These are phyloP conservation scores for Backusella luteola DNA, from an alignment of 192 early-diverging fungal species.

Conservation along the genomic window DNA sequence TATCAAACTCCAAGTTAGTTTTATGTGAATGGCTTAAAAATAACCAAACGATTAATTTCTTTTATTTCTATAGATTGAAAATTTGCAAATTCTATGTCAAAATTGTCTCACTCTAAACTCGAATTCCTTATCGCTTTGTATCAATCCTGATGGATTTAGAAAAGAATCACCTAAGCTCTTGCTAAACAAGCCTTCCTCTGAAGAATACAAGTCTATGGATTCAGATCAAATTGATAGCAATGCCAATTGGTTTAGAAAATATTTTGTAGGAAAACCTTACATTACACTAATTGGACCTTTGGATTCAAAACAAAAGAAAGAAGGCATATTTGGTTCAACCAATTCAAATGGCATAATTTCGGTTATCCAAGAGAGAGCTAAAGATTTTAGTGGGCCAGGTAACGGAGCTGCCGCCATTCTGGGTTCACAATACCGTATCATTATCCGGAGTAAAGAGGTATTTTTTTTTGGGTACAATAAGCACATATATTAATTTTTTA, in stretches of 20 bases:
- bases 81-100: neutral
- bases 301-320: conserved; percentile 1
- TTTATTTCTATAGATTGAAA: neutral
- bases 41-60: neutral
- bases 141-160: neutral
- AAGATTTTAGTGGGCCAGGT: conserved; percentile 19
- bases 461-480: neutral
- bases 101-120: neutral
- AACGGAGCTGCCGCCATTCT: conserved; percentile 16
- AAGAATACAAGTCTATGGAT: conserved; percentile 4
- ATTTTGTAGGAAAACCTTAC: conserved; percentile 18
- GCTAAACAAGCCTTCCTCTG: neutral
- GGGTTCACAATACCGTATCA: conserved; percentile 30
- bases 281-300: conserved; percentile 17
- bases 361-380: conserved; percentile 16
- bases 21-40: neutral
- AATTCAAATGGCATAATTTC: conserved; percentile 15
- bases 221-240: conserved; percentile 10
- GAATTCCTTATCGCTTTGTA: neutral
- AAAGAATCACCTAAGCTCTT: neutral
- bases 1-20: neutral
- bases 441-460: conserved; percentile 34
- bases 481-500: neutral
- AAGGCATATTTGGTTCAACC: neutral
- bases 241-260: conserved; percentile 14